phyloP scores from a whole-genome alignment of 2,329 filamentous ascomycete genomes.

The Penicillium rolfsii region DNA sequence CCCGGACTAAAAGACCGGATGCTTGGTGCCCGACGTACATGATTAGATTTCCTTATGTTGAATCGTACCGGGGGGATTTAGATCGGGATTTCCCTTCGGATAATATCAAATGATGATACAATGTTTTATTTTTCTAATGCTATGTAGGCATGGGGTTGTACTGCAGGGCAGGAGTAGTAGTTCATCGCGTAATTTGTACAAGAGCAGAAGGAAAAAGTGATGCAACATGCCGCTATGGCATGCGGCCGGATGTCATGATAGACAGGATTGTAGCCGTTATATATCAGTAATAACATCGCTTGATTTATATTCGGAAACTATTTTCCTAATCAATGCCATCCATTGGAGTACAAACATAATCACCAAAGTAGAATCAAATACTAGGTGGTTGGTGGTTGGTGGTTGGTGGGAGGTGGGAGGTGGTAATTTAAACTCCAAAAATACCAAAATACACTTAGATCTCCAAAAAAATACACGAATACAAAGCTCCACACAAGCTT shows the following conservation, averaged over 20 bases:
- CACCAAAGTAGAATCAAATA: no score
- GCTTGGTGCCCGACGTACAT: slow-evolving; percentile 34
- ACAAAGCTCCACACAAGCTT: slow-evolving; percentile 31
- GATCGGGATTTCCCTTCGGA: slow-evolving; percentile 33
- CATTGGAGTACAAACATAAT: no score
- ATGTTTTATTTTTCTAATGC: slow-evolving; percentile 3
- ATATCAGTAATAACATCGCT: no score
- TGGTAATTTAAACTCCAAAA: neutral
- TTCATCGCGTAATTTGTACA: no score
- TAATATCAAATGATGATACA: slow-evolving; percentile 34
- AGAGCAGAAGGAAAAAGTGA: no score
- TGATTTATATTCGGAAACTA: no score
- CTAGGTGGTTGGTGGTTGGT: no score
- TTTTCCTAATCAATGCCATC: no score
- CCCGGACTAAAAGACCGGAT: slow-evolving; percentile 32
- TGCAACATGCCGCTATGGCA: no score
- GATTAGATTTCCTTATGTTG: slow-evolving; percentile 36
- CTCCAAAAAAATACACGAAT: slow-evolving; percentile 2
- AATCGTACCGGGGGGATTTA: slow-evolving; percentile 28
- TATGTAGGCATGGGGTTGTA: neutral
- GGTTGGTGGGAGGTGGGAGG: neutral
- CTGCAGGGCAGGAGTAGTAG: neutral
- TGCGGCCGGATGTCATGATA: no score
- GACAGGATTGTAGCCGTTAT: no score
- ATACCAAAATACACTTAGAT: neutral